Conservation (phyloP, 1,284 basidiomycete species). For the Clitocybe nebularis region DNA sequence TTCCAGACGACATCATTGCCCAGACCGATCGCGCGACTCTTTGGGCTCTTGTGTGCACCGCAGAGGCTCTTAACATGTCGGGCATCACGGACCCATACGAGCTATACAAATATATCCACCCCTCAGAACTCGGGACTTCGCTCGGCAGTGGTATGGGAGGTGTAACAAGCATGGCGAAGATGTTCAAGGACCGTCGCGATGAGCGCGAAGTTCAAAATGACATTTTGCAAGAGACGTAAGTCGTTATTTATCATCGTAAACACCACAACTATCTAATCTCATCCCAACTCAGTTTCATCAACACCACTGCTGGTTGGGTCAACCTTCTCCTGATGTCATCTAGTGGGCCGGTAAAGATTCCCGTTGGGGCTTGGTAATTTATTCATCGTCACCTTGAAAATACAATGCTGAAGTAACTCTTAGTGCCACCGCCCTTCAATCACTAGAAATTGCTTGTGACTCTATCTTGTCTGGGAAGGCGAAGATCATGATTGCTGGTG, state of each 20-base stretch:
- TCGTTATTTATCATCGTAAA: slow-evolving; percentile 16
- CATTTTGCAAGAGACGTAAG: slow-evolving; percentile 94
- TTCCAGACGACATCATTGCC: slow-evolving; percentile 95
- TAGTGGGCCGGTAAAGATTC: slow-evolving; percentile 96
- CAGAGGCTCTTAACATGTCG: slow-evolving; percentile 95
- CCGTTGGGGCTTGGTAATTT: slow-evolving; percentile 95
- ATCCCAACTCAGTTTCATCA: slow-evolving; percentile 73
- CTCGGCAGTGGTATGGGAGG: slow-evolving; percentile 98
- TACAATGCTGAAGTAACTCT: slow-evolving; percentile 8
- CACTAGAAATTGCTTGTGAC: slow-evolving; percentile 96
- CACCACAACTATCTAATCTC: slow-evolving; percentile 9
- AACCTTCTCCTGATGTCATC: slow-evolving; percentile 93
- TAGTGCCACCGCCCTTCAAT: slow-evolving; percentile 95
- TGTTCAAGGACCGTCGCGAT: slow-evolving; percentile 98
- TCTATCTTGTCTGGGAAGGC: slow-evolving; percentile 93
- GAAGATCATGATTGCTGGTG: slow-evolving; percentile 98
- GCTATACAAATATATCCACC: slow-evolving; percentile 94
- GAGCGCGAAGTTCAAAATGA: slow-evolving; percentile 98
- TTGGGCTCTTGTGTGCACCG: slow-evolving; percentile 93
- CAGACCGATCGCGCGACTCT: slow-evolving; percentile 94
- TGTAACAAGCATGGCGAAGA: slow-evolving; percentile 81
- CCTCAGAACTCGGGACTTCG: slow-evolving; percentile 90
- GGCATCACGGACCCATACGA: slow-evolving; percentile 98
- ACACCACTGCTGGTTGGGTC: slow-evolving; percentile 97
- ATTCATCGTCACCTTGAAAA: slow-evolving; percentile 6